phyloP scores from a whole-genome alignment of 1,284 basidiomycete species.

The Fomitopsis palustris region DNA sequence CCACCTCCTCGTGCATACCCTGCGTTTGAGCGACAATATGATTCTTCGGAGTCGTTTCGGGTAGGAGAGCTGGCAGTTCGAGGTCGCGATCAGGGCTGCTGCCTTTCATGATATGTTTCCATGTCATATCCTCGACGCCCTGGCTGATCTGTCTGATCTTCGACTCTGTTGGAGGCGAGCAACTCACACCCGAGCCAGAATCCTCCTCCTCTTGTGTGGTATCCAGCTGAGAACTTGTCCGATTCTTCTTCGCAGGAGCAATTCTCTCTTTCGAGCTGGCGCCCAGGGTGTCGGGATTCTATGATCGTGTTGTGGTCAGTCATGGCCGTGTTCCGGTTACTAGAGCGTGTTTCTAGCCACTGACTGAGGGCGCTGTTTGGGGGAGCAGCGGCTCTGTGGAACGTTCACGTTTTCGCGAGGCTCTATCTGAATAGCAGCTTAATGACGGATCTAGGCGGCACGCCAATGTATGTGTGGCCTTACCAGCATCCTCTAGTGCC shows the following conservation, averaged over 20 bases:
- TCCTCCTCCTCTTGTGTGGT: conserved; percentile 57
- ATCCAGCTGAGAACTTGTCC: conserved; percentile 46
- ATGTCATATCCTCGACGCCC: conserved; percentile 71
- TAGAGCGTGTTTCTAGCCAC: too few relatives aligned
- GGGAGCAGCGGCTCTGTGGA: conserved; percentile 75
- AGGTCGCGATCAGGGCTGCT: conserved; percentile 3
- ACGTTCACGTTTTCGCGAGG: conserved; percentile 58
- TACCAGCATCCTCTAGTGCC: neutral
- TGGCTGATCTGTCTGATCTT: conserved; percentile 74
- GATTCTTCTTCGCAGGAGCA: conserved; percentile 71
- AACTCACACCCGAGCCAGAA: conserved; percentile 33
- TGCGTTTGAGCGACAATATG: neutral
- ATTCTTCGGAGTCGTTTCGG: neutral
- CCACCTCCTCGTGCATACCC: neutral
- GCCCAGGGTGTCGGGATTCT: conserved; percentile 39
- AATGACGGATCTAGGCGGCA: neutral
- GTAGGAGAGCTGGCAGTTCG: neutral
- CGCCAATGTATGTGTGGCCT: neutral
- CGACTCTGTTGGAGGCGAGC: conserved; percentile 68
- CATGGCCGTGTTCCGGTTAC: neutral
- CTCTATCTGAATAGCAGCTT: neutral
- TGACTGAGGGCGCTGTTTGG: too few relatives aligned
- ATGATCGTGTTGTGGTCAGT: conserved; percentile 7
- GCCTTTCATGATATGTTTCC: conserved; percentile 47
- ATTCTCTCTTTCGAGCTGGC: conserved; percentile 38